Evolutionary conservation across 106 monocot species (phyloP).

Genomic region (Platanthera guangdongensis): DNA sequence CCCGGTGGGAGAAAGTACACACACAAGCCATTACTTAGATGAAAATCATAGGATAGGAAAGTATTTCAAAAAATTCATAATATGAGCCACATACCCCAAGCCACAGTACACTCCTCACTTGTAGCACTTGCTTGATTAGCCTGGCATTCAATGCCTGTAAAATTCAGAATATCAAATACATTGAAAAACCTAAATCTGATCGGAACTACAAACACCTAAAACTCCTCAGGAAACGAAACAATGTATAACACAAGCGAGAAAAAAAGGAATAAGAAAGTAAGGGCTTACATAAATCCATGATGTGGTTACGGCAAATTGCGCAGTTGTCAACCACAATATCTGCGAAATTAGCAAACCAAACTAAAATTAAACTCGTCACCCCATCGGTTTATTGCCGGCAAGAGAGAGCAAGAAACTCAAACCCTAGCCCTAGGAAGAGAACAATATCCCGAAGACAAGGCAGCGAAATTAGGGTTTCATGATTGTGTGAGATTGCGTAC

Average conservation of each 20-base stretch:
- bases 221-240: not conserved
- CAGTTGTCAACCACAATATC: conserved; percentile 73
- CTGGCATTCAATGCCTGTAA: conserved; percentile 68
- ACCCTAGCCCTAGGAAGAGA: not conserved
- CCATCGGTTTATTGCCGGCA: not conserved
- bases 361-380: not conserved
- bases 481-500: not conserved
- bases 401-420: not conserved
- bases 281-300: conserved; percentile 65
- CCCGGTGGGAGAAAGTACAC: not conserved
- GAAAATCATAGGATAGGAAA: not conserved
- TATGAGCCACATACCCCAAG: conserved; percentile 45
- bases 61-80: not conserved
- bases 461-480: not conserved
- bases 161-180: not conserved
- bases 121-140: conserved; percentile 70
- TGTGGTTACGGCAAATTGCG: conserved; percentile 60
- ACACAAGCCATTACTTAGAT: not conserved
- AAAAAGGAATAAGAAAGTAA: not conserved
- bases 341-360: conserved; percentile 1
- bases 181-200: not conserved
- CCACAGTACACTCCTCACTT: conserved; percentile 69
- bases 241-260: too few relatives aligned
- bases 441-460: not conserved
- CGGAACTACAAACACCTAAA: not conserved